Evolutionary conservation across 768 basidiomycete genomes (phyloP).

Genomic region (Tubosaeta sp.): DNA sequence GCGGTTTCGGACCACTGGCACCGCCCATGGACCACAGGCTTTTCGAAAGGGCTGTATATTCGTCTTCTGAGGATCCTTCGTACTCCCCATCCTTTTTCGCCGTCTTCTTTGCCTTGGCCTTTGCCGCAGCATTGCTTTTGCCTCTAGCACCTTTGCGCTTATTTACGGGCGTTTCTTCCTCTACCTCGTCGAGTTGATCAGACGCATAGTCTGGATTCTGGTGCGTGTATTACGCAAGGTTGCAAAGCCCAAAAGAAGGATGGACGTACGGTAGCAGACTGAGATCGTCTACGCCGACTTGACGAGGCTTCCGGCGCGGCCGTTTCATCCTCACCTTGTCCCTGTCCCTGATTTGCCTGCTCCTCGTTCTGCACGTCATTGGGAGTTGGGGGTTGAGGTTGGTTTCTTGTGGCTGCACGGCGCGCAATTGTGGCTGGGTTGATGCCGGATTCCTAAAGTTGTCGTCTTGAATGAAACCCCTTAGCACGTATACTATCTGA

Average conservation of each 20-base stretch:
- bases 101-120: constrained; percentile 36
- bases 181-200: constrained; percentile 68
- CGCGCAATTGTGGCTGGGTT: constrained; percentile 40
- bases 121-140: constrained; percentile 36
- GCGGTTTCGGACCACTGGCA: constrained; percentile 44
- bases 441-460: constrained; percentile 48
- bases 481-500: constrained; percentile 10
- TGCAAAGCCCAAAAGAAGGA: background rate
- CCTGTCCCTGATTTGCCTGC: constrained; percentile 10
- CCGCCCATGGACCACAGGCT: constrained; percentile 35
- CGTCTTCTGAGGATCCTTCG: constrained; percentile 54
- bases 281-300: constrained; percentile 14
- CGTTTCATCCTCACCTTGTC: constrained; percentile 1
- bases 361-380: constrained; percentile 3
- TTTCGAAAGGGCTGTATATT: constrained; percentile 64
- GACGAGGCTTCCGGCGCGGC: constrained; percentile 5
- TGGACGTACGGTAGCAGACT: constrained; percentile 7
- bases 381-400: constrained; percentile 30
- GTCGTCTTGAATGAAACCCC: constrained; percentile 42
- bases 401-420: constrained; percentile 30
- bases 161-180: constrained; percentile 41
- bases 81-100: constrained; percentile 46
- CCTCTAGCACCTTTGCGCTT: constrained; percentile 53
- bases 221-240: background rate
- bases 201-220: constrained; percentile 53